Evolutionary conservation across 768 basidiomycete species (phyloP).

Genomic region (Chiua virens): DNA sequence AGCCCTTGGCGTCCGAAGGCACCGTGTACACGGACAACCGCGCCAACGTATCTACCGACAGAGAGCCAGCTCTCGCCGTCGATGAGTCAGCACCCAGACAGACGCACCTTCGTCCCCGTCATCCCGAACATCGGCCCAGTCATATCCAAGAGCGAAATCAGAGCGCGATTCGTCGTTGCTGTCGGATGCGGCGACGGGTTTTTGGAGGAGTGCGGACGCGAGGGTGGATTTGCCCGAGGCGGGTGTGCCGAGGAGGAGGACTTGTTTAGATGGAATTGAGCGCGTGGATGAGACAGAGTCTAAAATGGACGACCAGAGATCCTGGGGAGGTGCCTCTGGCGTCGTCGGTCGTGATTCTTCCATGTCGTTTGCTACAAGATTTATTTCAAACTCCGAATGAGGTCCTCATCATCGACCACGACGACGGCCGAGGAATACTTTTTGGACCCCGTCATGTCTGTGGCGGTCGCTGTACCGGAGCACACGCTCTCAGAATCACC

Average conservation of each 20-base stretch:
- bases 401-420: slow-evolving; percentile 6
- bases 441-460: slow-evolving; percentile 34
- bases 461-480: slow-evolving; percentile 49
- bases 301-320: slow-evolving; percentile 92
- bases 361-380: slow-evolving; percentile 19
- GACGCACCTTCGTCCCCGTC: slow-evolving; percentile 90
- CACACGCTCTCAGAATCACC: slow-evolving; percentile 71
- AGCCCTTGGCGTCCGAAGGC: slow-evolving; percentile 72
- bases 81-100: not conserved
- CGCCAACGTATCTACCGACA: slow-evolving; percentile 72
- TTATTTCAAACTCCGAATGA: slow-evolving; percentile 29
- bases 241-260: slow-evolving; percentile 81
- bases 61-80: not conserved
- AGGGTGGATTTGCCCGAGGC: slow-evolving; percentile 78
- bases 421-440: slow-evolving; percentile 12
- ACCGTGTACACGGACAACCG: slow-evolving; percentile 91
- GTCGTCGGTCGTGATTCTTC: slow-evolving; percentile 58
- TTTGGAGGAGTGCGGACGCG: slow-evolving; percentile 69
- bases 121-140: slow-evolving; percentile 87
- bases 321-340: slow-evolving; percentile 72
- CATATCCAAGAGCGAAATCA: slow-evolving; percentile 89
- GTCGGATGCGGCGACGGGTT: slow-evolving; percentile 51
- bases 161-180: slow-evolving; percentile 56
- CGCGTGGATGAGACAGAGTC: slow-evolving; percentile 82
- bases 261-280: slow-evolving; percentile 82